Conservation (phyloP, 345 rosid species). For the Diplotaxis tenuifolia region DNA sequence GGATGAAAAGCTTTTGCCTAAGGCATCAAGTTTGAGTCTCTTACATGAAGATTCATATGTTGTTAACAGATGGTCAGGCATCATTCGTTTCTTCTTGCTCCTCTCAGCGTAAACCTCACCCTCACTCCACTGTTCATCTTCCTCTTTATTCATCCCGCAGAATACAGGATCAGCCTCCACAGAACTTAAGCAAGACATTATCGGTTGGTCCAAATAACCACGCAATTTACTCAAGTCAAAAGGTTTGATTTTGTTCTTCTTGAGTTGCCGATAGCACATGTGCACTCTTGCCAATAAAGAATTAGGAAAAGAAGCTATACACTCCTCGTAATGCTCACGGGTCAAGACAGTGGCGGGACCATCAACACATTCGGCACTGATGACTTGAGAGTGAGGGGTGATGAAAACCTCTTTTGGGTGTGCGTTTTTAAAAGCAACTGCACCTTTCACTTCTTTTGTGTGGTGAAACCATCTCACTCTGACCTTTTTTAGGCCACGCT, state of each 20-base stretch:
- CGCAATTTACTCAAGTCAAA: conserved; percentile 81
- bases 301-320: conserved; percentile 59
- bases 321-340: conserved; percentile 72
- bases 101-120: conserved; percentile 62
- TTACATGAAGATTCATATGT: conserved; percentile 42
- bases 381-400: conserved; percentile 88
- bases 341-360: conserved; percentile 84
- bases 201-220: conserved; percentile 81
- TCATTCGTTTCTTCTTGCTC: conserved; percentile 49
- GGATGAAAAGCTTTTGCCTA: conserved; percentile 51
- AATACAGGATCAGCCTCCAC: conserved; percentile 42
- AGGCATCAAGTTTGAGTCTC: conserved; percentile 50
- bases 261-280: conserved; percentile 82
- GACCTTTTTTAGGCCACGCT: conserved; percentile 87
- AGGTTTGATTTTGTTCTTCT: conserved; percentile 70
- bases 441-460: conserved; percentile 84
- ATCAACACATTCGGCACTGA: conserved; percentile 94
- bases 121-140: conserved; percentile 53
- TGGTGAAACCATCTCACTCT: conserved; percentile 98
- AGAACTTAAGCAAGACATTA: conserved; percentile 64
- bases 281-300: conserved; percentile 59
- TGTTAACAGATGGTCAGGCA: conserved; percentile 39
- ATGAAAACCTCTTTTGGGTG: conserved; percentile 94
- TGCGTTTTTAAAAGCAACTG: conserved; percentile 60
- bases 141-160: conserved; percentile 52